phyloP scores from a whole-genome alignment of 805 yeast genomes.

The Clavispora fructus region DNA sequence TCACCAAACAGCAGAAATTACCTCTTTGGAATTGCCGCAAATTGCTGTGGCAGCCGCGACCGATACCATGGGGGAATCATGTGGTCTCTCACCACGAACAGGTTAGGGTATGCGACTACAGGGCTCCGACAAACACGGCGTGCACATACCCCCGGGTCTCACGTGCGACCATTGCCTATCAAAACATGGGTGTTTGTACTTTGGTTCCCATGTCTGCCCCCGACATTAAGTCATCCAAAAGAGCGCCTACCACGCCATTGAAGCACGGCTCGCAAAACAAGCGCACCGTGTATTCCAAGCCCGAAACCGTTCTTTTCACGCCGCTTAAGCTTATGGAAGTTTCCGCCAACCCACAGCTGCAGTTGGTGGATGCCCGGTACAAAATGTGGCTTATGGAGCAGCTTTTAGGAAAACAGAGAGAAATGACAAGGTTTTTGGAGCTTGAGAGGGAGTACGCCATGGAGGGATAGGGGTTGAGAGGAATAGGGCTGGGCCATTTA shows the following conservation, averaged over 20 bases:
- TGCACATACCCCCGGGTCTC: not conserved
- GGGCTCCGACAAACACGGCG: not conserved
- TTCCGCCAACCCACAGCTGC: not conserved
- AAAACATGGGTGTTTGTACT: no score
- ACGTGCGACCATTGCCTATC: not conserved
- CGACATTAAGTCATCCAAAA: conserved; percentile 11
- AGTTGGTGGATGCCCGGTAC: conserved; percentile 20
- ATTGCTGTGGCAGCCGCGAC: no score
- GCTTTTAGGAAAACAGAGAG: conserved; percentile 18
- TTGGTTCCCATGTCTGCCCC: not conserved
- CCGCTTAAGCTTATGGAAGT: not conserved
- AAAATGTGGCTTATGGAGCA: conserved; percentile 27
- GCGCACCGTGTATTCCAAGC: conserved; percentile 11
- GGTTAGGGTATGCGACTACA: not conserved
- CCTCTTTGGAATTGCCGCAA: no score
- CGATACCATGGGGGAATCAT: not conserved
- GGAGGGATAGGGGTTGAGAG: not conserved
- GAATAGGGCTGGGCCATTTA: no score
- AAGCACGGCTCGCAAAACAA: conserved; percentile 20
- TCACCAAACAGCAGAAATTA: no score
- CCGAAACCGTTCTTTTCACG: conserved; percentile 2
- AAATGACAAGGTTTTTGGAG: conserved; percentile 24
- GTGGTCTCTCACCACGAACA: not conserved
- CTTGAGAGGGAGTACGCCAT: conserved; percentile 23
- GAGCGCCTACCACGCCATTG: conserved; percentile 35